These are phyloP conservation scores for Dryadomyces sulphureus DNA, from an alignment of 2,329 filamentous ascomycete genomes.

Conservation along the genomic window DNA sequence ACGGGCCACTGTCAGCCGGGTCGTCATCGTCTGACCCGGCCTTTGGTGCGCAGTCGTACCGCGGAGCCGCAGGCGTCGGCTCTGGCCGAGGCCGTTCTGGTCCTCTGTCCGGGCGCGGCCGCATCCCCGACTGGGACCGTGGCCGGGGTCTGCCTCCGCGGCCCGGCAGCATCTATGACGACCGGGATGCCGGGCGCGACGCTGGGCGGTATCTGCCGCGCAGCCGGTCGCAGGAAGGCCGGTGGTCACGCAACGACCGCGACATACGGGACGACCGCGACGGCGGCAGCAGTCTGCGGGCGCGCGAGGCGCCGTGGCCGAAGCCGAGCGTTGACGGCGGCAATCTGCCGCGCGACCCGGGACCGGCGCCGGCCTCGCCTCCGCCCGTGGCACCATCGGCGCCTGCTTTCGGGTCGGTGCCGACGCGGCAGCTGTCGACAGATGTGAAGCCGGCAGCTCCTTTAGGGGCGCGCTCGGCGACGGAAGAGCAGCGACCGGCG, in stretches of 20 bases:
- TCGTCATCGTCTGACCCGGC: conserved; percentile 56
- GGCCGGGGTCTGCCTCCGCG: conserved; percentile 29
- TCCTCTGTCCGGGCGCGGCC: conserved; percentile 5
- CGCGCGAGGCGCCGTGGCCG: conserved; percentile 30
- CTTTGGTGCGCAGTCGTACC: conserved; percentile 38
- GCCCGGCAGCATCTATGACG: conserved; percentile 36
- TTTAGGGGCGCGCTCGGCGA: conserved; percentile 36
- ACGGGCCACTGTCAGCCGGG: conserved; percentile 57
- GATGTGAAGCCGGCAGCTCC: conserved; percentile 22
- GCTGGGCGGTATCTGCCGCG: conserved; percentile 38
- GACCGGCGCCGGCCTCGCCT: conserved; percentile 34
- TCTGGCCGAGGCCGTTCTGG: conserved; percentile 33
- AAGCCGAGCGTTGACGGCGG: conserved; percentile 31
- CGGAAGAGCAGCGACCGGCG: conserved; percentile 30
- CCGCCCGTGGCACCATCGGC: conserved; percentile 43
- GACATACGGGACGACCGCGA: conserved; percentile 21
- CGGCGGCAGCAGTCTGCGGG: conserved; percentile 16
- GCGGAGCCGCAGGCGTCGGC: conserved; percentile 32
- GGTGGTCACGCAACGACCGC: conserved; percentile 34
- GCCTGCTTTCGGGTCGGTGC: conserved; percentile 41
- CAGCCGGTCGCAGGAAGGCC: conserved; percentile 51
- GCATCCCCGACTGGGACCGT: conserved; percentile 37
- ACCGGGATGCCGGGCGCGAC: conserved; percentile 36
- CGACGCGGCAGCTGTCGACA: conserved; percentile 25
- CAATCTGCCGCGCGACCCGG: conserved; percentile 29